These are phyloP conservation scores for Candida silvicultrix DNA, from an alignment of 805 yeast genomes.

Conservation along the genomic window DNA sequence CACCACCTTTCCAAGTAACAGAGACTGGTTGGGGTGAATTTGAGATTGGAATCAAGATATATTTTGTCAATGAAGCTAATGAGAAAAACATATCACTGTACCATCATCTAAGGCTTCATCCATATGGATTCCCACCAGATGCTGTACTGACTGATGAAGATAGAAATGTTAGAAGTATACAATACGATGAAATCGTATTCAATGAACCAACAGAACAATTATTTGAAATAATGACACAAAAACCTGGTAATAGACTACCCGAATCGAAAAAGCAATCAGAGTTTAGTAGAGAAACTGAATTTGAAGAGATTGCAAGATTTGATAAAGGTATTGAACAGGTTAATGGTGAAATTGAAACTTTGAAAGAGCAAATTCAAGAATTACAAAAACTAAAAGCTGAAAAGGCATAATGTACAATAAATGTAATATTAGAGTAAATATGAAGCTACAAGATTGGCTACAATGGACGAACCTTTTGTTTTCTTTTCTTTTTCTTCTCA, in stretches of 20 bases:
- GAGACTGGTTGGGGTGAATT: slow-evolving; percentile 99
- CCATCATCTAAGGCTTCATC: slow-evolving; percentile 89
- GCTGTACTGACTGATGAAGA: slow-evolving; percentile 25
- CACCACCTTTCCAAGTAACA: slow-evolving; percentile 90
- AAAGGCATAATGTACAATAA: background rate
- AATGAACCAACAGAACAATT: slow-evolving; percentile 91
- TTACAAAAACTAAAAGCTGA: slow-evolving; percentile 14
- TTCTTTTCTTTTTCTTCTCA: too few relatives aligned
- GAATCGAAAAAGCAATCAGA: slow-evolving; percentile 30
- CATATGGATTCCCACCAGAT: slow-evolving; percentile 45
- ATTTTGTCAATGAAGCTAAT: slow-evolving; percentile 77
- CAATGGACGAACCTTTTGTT: background rate
- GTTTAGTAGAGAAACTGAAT: slow-evolving; percentile 49
- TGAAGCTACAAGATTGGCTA: background rate
- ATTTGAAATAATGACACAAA: slow-evolving; percentile 67
- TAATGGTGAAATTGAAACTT: slow-evolving; percentile 36
- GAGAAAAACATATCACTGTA: slow-evolving; percentile 83
- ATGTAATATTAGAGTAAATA: too few relatives aligned
- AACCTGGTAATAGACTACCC: slow-evolving; percentile 53
- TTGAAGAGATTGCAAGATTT: slow-evolving; percentile 56
- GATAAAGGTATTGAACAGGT: slow-evolving; percentile 38
- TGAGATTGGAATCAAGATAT: slow-evolving; percentile 83
- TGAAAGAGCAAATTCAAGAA: slow-evolving; percentile 30
- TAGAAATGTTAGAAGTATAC: slow-evolving; percentile 46
- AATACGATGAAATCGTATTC: slow-evolving; percentile 89